Conservation (phyloP, 2,329 filamentous ascomycete genomes). For the Diaporthe velutina region DNA sequence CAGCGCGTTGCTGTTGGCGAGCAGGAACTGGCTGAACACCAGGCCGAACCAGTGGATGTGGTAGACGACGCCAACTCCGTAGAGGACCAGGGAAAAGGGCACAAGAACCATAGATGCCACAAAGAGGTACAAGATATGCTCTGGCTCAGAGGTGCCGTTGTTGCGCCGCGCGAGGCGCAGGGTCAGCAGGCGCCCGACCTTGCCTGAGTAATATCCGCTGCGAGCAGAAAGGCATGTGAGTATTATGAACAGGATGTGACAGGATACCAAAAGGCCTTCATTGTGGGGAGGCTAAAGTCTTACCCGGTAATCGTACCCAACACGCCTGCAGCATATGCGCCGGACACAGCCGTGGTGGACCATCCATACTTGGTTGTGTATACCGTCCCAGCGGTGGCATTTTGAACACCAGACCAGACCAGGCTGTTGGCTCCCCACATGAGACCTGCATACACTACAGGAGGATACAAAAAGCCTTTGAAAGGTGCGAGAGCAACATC, state of each 20-base stretch:
- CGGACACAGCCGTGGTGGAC: conserved; percentile 46
- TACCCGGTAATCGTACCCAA: conserved; percentile 38
- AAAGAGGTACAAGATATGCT: conserved; percentile 44
- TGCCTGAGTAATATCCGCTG: conserved; percentile 46
- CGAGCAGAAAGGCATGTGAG: conserved; percentile 40
- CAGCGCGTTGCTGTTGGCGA: conserved; percentile 47
- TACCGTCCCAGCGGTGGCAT: conserved; percentile 48
- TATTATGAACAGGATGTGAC: conserved; percentile 33
- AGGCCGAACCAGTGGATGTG: conserved; percentile 50
- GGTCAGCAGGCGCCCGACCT: conserved; percentile 41
- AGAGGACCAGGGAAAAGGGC: conserved; percentile 42
- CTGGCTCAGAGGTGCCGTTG: conserved; percentile 43
- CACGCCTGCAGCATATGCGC: conserved; percentile 46
- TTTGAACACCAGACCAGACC: conserved; percentile 49
- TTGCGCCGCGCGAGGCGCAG: conserved; percentile 42
- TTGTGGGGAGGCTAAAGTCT: neutral
- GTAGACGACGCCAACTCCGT: conserved; percentile 45
- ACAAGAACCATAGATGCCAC: conserved; percentile 39
- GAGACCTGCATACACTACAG: conserved; percentile 49
- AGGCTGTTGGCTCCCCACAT: conserved; percentile 51
- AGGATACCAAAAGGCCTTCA: neutral
- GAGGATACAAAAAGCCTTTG: conserved; percentile 47
- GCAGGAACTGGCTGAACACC: conserved; percentile 45
- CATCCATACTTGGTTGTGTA: conserved; percentile 49
- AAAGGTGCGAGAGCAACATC: conserved; percentile 51